Base-by-base conservation (phyloP, 495 filamentous ascomycete species). In the Collariella sp. region DNA sequence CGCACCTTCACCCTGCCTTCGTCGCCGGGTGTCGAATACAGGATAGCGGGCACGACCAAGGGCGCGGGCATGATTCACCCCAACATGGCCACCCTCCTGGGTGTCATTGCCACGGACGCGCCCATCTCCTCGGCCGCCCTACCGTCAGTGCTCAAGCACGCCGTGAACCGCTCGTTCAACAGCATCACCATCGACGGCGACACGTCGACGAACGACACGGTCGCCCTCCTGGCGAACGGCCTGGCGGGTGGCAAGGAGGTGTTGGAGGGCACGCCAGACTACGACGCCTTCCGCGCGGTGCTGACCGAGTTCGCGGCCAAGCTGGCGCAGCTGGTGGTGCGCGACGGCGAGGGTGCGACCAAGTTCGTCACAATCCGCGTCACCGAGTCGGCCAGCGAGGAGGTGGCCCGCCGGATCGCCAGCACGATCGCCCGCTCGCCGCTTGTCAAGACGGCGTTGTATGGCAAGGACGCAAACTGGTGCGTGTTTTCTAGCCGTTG, bases 21-120 rank as follows among this genome's bases (percentile, higher is more conserved):
- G 10, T 87, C 87, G 9, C 83, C 86, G 3, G 72, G 74, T 9
- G 81, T 78, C 38, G 78, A 79, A 65, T 99, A 96, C 74, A 75
- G 78, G 60, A 85, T 99, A 23, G 89, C 87, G 23, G 93, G 93
- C 45, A 96, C 95, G 82, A 95, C 94, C 56, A 99, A 99, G 72
- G 93, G 93, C 42, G 94, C 93, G 13, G 93, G 93, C 62, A 99
- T 99, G 93, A 99, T 99, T 66, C 91, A 96, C 70, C 93, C 93
- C 19, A 96, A 99, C 75, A 96, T 98, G 91, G 93, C 90, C 40
- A 99, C 93, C 0, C 80, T 99, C 36, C 82, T 99, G 26, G 91
- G 88, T 44, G 87, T 97, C 50, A 80, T 97, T 63, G 91, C 88
- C 65, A 99, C 93, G 24, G 93, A 99, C 62, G 94, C 86, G 0